Conservation (phyloP, 2,329 filamentous ascomycete species). For the Aurifilum marmelostoma region DNA sequence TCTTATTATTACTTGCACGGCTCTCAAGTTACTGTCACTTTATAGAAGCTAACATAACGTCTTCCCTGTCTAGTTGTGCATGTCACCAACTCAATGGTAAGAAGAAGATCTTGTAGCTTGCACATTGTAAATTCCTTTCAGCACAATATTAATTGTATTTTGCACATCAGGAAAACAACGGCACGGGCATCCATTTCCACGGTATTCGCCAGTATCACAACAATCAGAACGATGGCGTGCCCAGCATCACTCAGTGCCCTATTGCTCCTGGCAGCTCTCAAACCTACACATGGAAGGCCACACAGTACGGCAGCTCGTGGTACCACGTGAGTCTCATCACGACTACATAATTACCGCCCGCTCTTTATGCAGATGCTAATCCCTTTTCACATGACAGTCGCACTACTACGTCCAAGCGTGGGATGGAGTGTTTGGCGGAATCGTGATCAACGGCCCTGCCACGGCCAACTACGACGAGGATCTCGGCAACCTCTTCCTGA, state of each 20-base stretch:
- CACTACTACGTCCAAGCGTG: conserved; percentile 18
- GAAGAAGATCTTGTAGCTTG: too few species aligned
- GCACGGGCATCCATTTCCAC: conserved; percentile 46
- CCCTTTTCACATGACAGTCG: conserved; percentile 9
- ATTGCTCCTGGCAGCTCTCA: conserved; percentile 52
- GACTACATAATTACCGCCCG: too few species aligned
- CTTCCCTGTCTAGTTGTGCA: neutral
- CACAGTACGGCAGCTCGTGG: conserved; percentile 58
- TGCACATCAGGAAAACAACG: conserved; percentile 39
- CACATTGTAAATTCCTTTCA: too few species aligned
- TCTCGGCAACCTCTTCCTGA: conserved; percentile 17
- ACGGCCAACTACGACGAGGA: conserved; percentile 15
- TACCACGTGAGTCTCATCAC: conserved; percentile 52
- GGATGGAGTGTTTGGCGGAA: conserved; percentile 15
- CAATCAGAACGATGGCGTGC: conserved; percentile 20
- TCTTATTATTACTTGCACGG: too few species aligned
- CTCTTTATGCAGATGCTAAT: neutral
- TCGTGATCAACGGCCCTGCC: conserved; percentile 21
- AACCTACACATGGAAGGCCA: conserved; percentile 61
- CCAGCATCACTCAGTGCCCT: conserved; percentile 45
- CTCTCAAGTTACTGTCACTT: conserved; percentile 16
- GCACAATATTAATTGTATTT: conserved; percentile 35
- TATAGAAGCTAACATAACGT: conserved; percentile 27
- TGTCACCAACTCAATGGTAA: conserved; percentile 15
- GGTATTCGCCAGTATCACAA: conserved; percentile 41